phyloP scores from a whole-genome alignment of 768 basidiomycete species.

The Termitomyces titanicus region DNA sequence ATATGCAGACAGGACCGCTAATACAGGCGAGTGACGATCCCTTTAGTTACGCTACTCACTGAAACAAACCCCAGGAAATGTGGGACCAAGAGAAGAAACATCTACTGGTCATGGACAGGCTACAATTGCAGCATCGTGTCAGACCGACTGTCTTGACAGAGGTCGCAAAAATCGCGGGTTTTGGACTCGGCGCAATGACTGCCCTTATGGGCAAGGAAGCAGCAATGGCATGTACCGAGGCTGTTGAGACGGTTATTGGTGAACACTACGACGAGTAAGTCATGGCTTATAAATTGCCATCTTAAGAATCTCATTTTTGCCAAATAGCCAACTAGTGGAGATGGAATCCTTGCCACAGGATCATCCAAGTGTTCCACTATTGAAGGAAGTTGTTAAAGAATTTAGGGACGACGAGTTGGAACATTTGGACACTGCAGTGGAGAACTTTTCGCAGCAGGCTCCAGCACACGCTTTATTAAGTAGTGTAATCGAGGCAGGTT shows the following conservation, averaged over 20 bases:
- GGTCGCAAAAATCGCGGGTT: conserved; percentile 83
- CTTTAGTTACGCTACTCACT: neutral
- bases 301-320: conserved; percentile 4
- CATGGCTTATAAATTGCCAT: neutral
- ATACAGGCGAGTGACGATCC: conserved; percentile 58
- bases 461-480: conserved; percentile 90
- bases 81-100: conserved; percentile 97
- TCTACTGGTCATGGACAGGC: conserved; percentile 77
- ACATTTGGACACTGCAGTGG: conserved; percentile 89
- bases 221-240: conserved; percentile 98
- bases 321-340: conserved; percentile 75
- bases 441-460: conserved; percentile 82
- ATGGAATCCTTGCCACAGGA: conserved; percentile 57
- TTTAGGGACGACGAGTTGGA: conserved; percentile 94
- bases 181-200: conserved; percentile 80
- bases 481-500: conserved; percentile 79
- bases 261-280: conserved; percentile 98
- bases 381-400: conserved; percentile 72
- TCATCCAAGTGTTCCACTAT: conserved; percentile 76
- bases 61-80: conserved; percentile 68
- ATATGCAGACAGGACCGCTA: conserved; percentile 53
- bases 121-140: conserved; percentile 79
- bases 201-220: conserved; percentile 89
- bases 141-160: conserved; percentile 84
- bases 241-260: conserved; percentile 95